Conservation (phyloP, 768 basidiomycete genomes). For the Royoungia palumana region DNA sequence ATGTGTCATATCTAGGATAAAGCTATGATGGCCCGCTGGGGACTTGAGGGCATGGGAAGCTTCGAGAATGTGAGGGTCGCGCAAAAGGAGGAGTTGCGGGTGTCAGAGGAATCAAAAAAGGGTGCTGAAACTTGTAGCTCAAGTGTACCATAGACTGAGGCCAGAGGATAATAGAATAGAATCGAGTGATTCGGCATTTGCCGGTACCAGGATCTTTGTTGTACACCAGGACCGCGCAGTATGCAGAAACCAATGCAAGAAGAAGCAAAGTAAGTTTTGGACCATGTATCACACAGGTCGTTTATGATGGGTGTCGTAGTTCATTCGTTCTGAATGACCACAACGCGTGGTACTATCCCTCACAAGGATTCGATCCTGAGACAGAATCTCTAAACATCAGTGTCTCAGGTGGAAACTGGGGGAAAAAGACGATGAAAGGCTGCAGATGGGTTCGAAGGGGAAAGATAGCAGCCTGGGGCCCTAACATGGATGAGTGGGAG, state of each 20-base stretch:
- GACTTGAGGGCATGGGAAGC: constrained; percentile 84
- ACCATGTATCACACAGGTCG: neutral
- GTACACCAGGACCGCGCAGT: neutral
- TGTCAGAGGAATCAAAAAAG: constrained; percentile 3
- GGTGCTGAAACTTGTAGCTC: neutral
- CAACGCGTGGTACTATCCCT: constrained; percentile 82
- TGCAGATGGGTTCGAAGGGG: constrained; percentile 80
- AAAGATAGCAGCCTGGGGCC: constrained; percentile 82
- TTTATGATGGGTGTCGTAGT: constrained; percentile 22
- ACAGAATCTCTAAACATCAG: constrained; percentile 51
- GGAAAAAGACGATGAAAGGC: constrained; percentile 70
- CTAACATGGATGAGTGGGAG: constrained; percentile 84
- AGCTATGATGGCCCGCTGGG: constrained; percentile 91
- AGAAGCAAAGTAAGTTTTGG: constrained; percentile 28
- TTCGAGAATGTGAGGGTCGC: constrained; percentile 73
- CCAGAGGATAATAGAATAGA: too few relatives aligned
- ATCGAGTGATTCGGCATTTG: constrained; percentile 17
- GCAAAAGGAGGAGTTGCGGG: constrained; percentile 44
- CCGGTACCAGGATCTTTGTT: constrained; percentile 11
- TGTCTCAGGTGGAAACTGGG: constrained; percentile 74
- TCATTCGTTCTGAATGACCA: constrained; percentile 62
- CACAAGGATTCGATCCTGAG: constrained; percentile 68
- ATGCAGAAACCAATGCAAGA: constrained; percentile 33
- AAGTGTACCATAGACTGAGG: too few relatives aligned
- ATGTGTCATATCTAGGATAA: constrained; percentile 59